phyloP scores from a whole-genome alignment of 2,329 filamentous ascomycete genomes.

The Fusarium piperis region DNA sequence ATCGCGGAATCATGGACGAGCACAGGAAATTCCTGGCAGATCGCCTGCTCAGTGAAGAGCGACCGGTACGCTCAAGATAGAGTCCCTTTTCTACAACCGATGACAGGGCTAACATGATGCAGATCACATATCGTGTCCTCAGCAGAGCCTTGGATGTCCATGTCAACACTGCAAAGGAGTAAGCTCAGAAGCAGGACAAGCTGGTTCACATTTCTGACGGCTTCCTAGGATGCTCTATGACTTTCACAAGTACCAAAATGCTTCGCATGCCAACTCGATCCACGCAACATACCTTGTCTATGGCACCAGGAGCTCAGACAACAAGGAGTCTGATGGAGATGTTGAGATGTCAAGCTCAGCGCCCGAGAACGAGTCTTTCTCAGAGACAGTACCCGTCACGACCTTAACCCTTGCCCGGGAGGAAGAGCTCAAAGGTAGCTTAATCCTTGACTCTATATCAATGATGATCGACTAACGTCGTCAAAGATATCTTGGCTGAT shows the following conservation, averaged over 20 bases:
- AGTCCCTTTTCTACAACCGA: neutral
- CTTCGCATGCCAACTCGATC: constrained; percentile 78
- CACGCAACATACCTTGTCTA: constrained; percentile 92
- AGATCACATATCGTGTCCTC: constrained; percentile 89
- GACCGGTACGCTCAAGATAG: constrained; percentile 64
- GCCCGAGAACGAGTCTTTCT: constrained; percentile 57
- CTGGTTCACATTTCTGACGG: constrained; percentile 24
- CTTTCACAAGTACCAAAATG: constrained; percentile 85
- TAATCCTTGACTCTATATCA: too few species aligned
- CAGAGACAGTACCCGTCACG: constrained; percentile 62
- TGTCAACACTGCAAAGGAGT: constrained; percentile 91
- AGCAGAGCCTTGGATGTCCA: constrained; percentile 86
- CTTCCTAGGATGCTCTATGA: constrained; percentile 84
- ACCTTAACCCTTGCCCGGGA: constrained; percentile 76
- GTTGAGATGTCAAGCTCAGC: constrained; percentile 76
- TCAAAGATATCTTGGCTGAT: constrained; percentile 69
- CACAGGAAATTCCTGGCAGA: constrained; percentile 79
- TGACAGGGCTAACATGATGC: constrained; percentile 26
- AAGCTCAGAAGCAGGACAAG: constrained; percentile 42
- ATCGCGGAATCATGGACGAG: constrained; percentile 60
- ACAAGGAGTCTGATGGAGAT: constrained; percentile 64
- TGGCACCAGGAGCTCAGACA: constrained; percentile 66
- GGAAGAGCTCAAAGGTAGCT: constrained; percentile 71
- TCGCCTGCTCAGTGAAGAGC: constrained; percentile 79
- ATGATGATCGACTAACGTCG: constrained; percentile 17